Evolutionary conservation across 257 asterid genomes (phyloP).

Genomic region (Jaltomata sinuosa): DNA sequence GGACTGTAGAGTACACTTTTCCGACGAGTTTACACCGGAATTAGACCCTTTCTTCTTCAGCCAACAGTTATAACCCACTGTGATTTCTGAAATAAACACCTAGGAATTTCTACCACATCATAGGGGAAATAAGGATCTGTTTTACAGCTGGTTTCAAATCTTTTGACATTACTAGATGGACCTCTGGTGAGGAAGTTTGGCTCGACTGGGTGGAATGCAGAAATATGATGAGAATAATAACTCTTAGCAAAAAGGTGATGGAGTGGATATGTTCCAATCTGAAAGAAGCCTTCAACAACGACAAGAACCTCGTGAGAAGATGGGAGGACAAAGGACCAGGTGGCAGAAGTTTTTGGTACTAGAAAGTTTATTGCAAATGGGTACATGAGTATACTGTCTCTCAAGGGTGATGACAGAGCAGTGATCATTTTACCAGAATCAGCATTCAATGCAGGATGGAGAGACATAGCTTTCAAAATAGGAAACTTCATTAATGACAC

Average conservation of each 20-base stretch:
- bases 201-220: neutral
- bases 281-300: neutral
- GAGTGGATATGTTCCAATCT: neutral
- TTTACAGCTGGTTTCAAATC: no score
- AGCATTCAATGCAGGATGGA: neutral
- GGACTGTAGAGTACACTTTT: no score
- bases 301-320: neutral
- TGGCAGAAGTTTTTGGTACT: neutral
- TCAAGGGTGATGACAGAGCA: neutral
- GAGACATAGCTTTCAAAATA: neutral
- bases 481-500: neutral
- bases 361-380: neutral
- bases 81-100: no score
- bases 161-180: neutral
- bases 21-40: no score
- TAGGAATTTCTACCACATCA: no score
- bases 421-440: neutral
- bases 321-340: neutral
- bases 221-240: neutral
- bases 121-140: no score
- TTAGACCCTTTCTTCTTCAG: no score
- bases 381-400: neutral
- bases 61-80: no score
- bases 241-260: neutral
- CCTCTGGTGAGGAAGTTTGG: neutral